These are phyloP conservation scores for Crithidia mellificae DNA, from an alignment of 208 protist species.

Conservation along the genomic window DNA sequence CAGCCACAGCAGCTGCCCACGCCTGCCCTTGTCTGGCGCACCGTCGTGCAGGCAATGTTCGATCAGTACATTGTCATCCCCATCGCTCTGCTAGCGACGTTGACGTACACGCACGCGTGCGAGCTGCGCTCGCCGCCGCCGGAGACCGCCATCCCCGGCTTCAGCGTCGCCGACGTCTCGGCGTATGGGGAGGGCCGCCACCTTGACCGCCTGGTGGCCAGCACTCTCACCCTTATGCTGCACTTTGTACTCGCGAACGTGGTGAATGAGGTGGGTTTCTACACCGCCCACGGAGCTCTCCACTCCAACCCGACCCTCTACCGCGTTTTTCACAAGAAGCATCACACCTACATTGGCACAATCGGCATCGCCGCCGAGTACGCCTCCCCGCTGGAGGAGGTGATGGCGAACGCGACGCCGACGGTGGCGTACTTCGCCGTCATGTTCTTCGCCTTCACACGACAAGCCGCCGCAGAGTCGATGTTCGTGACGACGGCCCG, in stretches of 20 bases:
- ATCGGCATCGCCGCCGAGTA: conserved; percentile 71
- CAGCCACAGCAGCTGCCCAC: conserved; percentile 37
- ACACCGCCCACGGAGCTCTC: conserved; percentile 41
- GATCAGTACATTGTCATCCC: conserved; percentile 39
- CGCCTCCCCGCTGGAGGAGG: conserved; percentile 44
- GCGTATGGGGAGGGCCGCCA: conserved; percentile 21
- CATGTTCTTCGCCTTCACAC: conserved; percentile 42
- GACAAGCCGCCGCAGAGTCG: conserved; percentile 18
- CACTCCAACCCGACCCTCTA: conserved; percentile 47
- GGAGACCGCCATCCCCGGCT: conserved; percentile 28
- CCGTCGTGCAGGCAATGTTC: conserved; percentile 26
- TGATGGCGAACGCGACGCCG: conserved; percentile 48
- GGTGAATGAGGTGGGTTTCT: conserved; percentile 59
- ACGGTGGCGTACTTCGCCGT: conserved; percentile 45
- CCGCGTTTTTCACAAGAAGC: conserved; percentile 65
- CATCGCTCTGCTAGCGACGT: conserved; percentile 8
- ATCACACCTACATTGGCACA: conserved; percentile 68
- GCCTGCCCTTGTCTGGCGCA: conserved; percentile 19
- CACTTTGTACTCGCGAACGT: conserved; percentile 50
- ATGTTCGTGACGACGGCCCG: conserved; percentile 29
- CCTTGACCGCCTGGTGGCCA: conserved; percentile 4
- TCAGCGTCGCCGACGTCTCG: conserved; percentile 19
- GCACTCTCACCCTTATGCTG: conserved; percentile 18
- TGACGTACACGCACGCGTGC: conserved; percentile 22
- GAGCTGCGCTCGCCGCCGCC: conserved; percentile 24